phyloP scores from a whole-genome alignment of 371 early-diverging fungal genomes.

The Globomyces sp. region DNA sequence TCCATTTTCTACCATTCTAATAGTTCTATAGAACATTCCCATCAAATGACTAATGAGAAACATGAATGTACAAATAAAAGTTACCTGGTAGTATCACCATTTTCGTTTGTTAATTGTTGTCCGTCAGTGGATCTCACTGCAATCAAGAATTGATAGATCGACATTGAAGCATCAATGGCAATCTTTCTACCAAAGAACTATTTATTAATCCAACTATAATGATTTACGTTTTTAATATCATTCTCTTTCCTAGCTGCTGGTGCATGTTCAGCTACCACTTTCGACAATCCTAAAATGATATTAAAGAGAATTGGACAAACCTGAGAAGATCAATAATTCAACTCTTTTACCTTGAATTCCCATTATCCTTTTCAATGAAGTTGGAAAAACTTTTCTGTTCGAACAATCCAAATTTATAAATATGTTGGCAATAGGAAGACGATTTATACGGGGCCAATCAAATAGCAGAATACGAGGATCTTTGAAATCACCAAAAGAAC shows the following conservation, averaged over 20 bases:
- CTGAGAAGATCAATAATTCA: no score
- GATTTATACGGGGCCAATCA: no score
- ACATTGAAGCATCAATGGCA: constrained; percentile 98
- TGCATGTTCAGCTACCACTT: constrained; percentile 93
- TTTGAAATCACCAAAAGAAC: constrained; percentile 8
- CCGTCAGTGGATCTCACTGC: constrained; percentile 96
- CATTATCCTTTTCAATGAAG: no score
- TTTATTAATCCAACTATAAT: neutral
- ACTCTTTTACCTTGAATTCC: no score
- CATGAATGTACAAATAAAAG: constrained; percentile 46
- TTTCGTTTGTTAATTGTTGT: constrained; percentile 79
- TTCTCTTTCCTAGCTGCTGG: constrained; percentile 78
- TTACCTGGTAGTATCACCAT: constrained; percentile 83
- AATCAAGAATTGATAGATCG: constrained; percentile 99
- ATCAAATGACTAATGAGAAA: constrained; percentile 79
- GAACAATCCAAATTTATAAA: no score
- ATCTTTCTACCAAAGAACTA: constrained; percentile 93
- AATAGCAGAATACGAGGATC: no score
- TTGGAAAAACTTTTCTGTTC: no score
- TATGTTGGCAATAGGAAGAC: no score
- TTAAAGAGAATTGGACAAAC: neutral
- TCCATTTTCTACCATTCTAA: constrained; percentile 98
- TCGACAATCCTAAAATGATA: constrained; percentile 61
- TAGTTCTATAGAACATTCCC: constrained; percentile 98
- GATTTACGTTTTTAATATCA: constrained; percentile 68